These are phyloP conservation scores for Metroxylon sagu DNA, from an alignment of 176 grass and related monocot species.

Conservation along the genomic window DNA sequence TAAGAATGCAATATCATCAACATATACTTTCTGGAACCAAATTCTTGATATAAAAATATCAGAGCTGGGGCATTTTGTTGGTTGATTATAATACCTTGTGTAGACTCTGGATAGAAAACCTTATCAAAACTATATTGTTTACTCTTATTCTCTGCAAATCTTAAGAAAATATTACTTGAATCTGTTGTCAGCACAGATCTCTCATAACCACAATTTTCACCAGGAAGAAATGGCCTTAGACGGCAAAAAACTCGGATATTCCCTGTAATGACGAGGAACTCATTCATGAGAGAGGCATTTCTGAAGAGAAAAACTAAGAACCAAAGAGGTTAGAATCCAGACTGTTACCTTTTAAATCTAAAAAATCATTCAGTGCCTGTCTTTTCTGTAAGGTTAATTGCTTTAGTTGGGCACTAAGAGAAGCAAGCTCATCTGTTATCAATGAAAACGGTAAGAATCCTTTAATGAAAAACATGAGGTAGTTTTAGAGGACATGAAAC, in stretches of 20 bases:
- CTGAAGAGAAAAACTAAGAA: slow-evolving; percentile 3
- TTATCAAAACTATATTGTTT: slow-evolving; percentile 97
- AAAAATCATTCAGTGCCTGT: slow-evolving; percentile 64
- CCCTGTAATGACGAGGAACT: slow-evolving; percentile 34
- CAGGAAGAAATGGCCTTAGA: slow-evolving; percentile 56
- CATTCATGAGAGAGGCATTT: not conserved
- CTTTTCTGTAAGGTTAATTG: slow-evolving; percentile 56
- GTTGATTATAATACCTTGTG: slow-evolving; percentile 62
- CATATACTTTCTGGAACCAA: slow-evolving; percentile 9
- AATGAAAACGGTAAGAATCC: slow-evolving; percentile 12
- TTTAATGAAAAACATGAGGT: slow-evolving; percentile 7
- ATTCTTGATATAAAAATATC: slow-evolving; percentile 1
- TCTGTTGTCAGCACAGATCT: slow-evolving; percentile 43
- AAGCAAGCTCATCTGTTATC: slow-evolving; percentile 62
- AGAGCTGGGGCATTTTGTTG: not conserved
- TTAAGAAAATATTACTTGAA: slow-evolving; percentile 59
- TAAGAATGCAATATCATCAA: slow-evolving; percentile 18
- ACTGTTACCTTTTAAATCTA: slow-evolving; percentile 88
- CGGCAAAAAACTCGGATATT: slow-evolving; percentile 93
- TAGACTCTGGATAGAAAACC: slow-evolving; percentile 67
- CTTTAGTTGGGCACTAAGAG: slow-evolving; percentile 40
- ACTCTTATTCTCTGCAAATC: slow-evolving; percentile 60
- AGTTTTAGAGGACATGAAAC: slow-evolving; percentile 5
- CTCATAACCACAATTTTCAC: slow-evolving; percentile 31
- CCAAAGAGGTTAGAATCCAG: slow-evolving; percentile 4